Percentiles rank a stretch among this genome's conserved stretches.
Conservation (phyloP, 2,329 filamentous ascomycete genomes). For the Neofusicoccum laricinum region DNA sequence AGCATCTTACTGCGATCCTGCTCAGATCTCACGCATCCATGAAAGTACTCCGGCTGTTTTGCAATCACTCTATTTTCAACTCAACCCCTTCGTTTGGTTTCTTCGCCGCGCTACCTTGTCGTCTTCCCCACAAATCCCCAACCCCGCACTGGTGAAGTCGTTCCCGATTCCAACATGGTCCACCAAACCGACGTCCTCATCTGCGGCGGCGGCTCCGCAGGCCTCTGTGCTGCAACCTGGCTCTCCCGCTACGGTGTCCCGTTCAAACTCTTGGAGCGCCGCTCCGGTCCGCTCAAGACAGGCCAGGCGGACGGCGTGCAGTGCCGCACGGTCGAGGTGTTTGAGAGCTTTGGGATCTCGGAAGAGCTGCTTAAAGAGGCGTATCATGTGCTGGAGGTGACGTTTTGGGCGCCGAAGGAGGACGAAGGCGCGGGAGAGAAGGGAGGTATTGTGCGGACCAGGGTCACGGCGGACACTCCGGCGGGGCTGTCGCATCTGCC, state of each 20-base stretch:
- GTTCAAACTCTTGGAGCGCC: slow-evolving; percentile 58
- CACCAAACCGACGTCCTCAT: slow-evolving; percentile 49
- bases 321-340: slow-evolving; percentile 68
- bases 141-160: no score
- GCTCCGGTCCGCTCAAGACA: slow-evolving; percentile 51
- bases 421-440: slow-evolving; percentile 18
- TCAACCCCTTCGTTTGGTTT: no score
- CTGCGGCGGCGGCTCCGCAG: slow-evolving; percentile 60
- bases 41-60: no score
- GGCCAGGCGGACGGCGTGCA: slow-evolving; percentile 66
- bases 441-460: slow-evolving; percentile 44
- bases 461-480: slow-evolving; percentile 50
- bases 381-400: slow-evolving; percentile 65
- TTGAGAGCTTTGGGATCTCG: slow-evolving; percentile 66
- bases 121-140: no score
- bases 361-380: slow-evolving; percentile 62
- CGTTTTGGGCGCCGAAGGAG: slow-evolving; percentile 40
- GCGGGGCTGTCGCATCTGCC: slow-evolving; percentile 61
- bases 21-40: no score
- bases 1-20: no score
- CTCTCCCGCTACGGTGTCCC: slow-evolving; percentile 56
- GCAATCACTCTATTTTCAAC: no score
- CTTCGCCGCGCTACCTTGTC: no score
- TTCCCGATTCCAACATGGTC: neutral
- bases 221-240: slow-evolving; percentile 61